Conservation (phyloP, 169 alveolate genomes). For the Plasmodium ovale region DNA sequence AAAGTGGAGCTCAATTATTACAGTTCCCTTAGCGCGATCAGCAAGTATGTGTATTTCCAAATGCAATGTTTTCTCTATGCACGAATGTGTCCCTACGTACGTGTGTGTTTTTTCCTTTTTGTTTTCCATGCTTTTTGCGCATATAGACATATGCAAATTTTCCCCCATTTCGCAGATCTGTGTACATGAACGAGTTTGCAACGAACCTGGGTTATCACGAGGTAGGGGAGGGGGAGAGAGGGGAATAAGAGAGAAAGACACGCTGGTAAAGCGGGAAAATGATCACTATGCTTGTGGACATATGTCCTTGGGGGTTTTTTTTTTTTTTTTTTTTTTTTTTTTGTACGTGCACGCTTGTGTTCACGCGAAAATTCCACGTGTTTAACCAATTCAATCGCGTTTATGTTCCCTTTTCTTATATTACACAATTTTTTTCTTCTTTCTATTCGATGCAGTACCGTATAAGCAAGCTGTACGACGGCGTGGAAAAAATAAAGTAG, state of each 20-base stretch:
- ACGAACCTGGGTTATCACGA: constrained; percentile 52
- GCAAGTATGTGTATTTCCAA: constrained; percentile 2
- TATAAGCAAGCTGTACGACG: constrained; percentile 18
- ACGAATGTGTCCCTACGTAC: neutral
- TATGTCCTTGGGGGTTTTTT: too few relatives aligned
- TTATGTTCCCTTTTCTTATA: neutral
- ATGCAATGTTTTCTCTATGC: neutral
- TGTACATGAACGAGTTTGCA: constrained; percentile 33
- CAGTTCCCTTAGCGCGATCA: constrained; percentile 18
- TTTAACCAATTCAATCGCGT: too few relatives aligned
- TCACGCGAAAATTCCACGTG: too few relatives aligned
- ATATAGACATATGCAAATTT: neutral
- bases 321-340: too few relatives aligned
- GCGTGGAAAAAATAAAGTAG: constrained; percentile 62
- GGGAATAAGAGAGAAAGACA: too few relatives aligned
- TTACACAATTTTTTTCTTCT: neutral
- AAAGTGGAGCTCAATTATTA: constrained; percentile 48
- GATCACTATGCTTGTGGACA: too few relatives aligned
- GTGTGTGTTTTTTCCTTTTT: neutral
- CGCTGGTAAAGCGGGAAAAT: too few relatives aligned
- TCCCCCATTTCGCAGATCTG: constrained; percentile 2
- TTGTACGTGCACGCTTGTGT: too few relatives aligned
- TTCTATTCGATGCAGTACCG: constrained; percentile 13
- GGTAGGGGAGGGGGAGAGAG: constrained; percentile 15
- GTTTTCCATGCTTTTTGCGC: neutral